Evolutionary conservation across 306 rosid species (phyloP).

Genomic region (Malus domestica): ASM211411v1 NC_041799.1:12066001-12066500

Average conservation of each 20-base stretch:
- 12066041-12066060: not conserved
- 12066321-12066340: conserved; percentile 16
- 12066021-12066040: not conserved
- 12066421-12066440: not conserved
- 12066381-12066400: not conserved
- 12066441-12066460: not conserved
- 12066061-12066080: not conserved
- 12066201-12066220: not conserved
- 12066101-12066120: not conserved
- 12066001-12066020: not conserved
- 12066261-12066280: conserved; percentile 42
- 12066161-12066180: not conserved
- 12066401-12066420: not conserved
- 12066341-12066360: conserved; percentile 15
- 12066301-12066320: conserved; percentile 10
- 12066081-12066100: not conserved
- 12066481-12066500: not conserved
- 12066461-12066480: not conserved
- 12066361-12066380: not conserved
- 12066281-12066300: conserved; percentile 10
- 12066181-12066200: not conserved
- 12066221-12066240: not conserved
- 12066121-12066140: not conserved
- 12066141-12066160: not conserved
- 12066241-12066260: conserved; percentile 24